Conservation (phyloP, 2,329 filamentous ascomycete species). For the Cordyceps tenuipes region DNA sequence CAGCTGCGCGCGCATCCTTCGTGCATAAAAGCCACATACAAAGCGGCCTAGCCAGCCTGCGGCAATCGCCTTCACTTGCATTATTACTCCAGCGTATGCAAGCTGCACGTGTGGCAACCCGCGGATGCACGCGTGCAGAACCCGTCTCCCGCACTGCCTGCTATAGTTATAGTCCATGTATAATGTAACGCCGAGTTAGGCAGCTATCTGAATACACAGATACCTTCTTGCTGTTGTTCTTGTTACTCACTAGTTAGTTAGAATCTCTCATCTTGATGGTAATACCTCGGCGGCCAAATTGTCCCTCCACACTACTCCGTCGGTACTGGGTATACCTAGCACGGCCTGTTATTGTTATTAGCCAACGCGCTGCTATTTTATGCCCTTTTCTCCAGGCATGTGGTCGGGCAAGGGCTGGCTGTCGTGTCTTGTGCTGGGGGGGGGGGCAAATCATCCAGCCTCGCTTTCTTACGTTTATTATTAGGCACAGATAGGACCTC, state of each 20-base stretch:
- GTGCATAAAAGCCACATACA: slow-evolving; percentile 9
- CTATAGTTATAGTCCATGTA: neutral
- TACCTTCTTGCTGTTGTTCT: neutral
- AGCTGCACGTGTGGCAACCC: slow-evolving; percentile 12
- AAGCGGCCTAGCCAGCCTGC: slow-evolving; percentile 1
- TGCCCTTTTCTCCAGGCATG: neutral
- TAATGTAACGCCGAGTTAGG: neutral
- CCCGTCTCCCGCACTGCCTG: neutral
- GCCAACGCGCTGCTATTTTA: neutral
- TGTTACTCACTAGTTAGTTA: neutral
- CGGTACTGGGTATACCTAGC: neutral
- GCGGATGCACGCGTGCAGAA: slow-evolving; percentile 11
- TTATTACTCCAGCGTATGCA: slow-evolving; percentile 10
- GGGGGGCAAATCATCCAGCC: no score
- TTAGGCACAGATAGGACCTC: neutral
- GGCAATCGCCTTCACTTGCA: slow-evolving; percentile 8
- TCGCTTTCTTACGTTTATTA: no score
- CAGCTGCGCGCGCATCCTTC: slow-evolving; percentile 1
- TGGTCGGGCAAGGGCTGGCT: neutral
- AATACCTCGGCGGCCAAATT: neutral
- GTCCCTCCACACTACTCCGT: neutral
- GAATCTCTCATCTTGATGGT: neutral
- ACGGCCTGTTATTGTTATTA: neutral
- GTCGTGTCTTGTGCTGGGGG: no score
- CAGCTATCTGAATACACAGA: neutral